Evolutionary conservation across 2,329 filamentous ascomycete genomes (phyloP).

Genomic region (Penicillium sp.): DNA sequence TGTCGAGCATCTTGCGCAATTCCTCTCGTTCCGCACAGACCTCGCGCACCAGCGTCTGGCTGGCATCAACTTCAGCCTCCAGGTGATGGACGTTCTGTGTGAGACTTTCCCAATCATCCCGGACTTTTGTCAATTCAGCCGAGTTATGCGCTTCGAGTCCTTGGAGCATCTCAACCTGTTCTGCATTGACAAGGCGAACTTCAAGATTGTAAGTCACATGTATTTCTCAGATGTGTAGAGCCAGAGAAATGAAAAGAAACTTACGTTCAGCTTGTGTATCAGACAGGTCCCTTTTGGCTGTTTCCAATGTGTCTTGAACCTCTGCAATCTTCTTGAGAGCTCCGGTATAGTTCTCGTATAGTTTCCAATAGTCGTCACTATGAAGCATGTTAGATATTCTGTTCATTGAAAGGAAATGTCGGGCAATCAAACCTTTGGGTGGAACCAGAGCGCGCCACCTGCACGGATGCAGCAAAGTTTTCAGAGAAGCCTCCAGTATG

Average conservation of each 20-base stretch:
- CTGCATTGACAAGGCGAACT: slow-evolving; percentile 38
- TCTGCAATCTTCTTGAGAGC: slow-evolving; percentile 40
- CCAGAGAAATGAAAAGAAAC: slow-evolving; percentile 9
- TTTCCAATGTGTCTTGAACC: slow-evolving; percentile 36
- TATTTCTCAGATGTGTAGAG: not conserved
- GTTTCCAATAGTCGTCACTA: slow-evolving; percentile 42
- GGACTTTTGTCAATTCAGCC: slow-evolving; percentile 33
- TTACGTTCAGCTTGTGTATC: slow-evolving; percentile 39
- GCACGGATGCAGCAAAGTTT: slow-evolving; percentile 30
- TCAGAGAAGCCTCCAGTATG: slow-evolving; percentile 35
- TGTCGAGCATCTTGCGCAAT: slow-evolving; percentile 38
- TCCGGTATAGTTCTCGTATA: slow-evolving; percentile 40
- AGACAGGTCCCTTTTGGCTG: slow-evolving; percentile 35
- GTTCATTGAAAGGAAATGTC: not conserved
- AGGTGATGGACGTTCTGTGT: slow-evolving; percentile 36
- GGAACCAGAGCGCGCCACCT: slow-evolving; percentile 35
- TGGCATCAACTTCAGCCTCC: slow-evolving; percentile 40
- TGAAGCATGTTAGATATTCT: slow-evolving; percentile 13
- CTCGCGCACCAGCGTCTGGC: slow-evolving; percentile 37
- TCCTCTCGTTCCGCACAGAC: slow-evolving; percentile 41
- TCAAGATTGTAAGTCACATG: slow-evolving; percentile 19
- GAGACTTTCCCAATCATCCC: slow-evolving; percentile 35
- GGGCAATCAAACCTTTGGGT: slow-evolving; percentile 32
- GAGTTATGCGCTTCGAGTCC: slow-evolving; percentile 37
- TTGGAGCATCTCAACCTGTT: slow-evolving; percentile 39